Conservation (phyloP, 75 land plant species). For the Sequoia sempervirens region DNA sequence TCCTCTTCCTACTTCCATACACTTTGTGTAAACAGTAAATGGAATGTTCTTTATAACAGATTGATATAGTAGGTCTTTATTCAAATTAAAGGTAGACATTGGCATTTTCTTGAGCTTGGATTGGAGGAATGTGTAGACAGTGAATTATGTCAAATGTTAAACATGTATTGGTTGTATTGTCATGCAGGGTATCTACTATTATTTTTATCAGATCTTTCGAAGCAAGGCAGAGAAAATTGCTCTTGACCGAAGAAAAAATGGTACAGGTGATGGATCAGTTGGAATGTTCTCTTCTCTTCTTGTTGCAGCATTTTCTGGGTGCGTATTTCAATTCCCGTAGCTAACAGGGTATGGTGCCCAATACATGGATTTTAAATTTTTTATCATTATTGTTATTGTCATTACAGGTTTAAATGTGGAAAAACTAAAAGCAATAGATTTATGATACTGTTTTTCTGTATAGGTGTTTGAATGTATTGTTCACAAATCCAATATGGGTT, state of each 20-base stretch:
- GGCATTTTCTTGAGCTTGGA: conserved; percentile 1
- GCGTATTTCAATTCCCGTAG: not conserved
- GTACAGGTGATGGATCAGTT: conserved; percentile 92
- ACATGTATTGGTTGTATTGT: not conserved
- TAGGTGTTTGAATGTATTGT: conserved; percentile 90
- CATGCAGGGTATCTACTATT: conserved; percentile 95
- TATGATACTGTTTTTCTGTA: conserved; percentile 9
- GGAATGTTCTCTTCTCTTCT: conserved; percentile 87
- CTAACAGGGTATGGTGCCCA: not conserved
- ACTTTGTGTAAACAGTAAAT: not conserved
- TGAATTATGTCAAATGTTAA: not conserved
- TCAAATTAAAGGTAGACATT: not conserved
- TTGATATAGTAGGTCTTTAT: not conserved
- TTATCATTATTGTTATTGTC: not conserved
- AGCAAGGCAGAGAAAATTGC: conserved; percentile 76
- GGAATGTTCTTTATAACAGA: not conserved
- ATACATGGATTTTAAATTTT: not conserved
- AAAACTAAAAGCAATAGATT: not conserved
- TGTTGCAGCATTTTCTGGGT: conserved; percentile 96
- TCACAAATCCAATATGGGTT: conserved; percentile 99
- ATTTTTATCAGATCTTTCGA: conserved; percentile 94
- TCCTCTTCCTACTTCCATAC: not conserved
- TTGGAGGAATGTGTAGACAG: not conserved
- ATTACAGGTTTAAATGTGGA: not conserved
- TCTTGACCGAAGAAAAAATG: conserved; percentile 48